Conservation (phyloP, 352 stramenopile genomes). For the Phytophthora sojae region DNA sequence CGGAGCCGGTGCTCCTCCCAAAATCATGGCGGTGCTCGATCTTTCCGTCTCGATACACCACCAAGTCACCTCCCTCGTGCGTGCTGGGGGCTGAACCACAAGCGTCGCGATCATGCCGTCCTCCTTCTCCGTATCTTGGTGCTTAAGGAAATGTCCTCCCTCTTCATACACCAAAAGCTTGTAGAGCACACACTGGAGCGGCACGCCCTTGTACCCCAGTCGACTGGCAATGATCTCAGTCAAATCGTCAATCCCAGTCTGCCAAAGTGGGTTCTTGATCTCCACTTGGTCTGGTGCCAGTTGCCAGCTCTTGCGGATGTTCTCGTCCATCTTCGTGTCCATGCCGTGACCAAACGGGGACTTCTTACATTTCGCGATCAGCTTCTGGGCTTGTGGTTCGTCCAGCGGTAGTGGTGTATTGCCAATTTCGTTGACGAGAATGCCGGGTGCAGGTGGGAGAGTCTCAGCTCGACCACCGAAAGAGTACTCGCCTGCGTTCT, state of each 20-base stretch:
- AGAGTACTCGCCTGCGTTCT: conserved; percentile 6
- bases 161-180: conserved; percentile 53
- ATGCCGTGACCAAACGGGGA: conserved; percentile 17
- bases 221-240: conserved; percentile 7
- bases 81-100: too few relatives aligned
- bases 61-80: neutral
- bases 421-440: conserved; percentile 7
- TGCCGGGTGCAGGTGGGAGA: conserved; percentile 3
- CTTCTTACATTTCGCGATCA: conserved; percentile 18
- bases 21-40: too few relatives aligned
- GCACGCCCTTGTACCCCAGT: conserved; percentile 9
- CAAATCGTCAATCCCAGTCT: conserved; percentile 1
- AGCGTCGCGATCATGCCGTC: neutral
- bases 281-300: neutral
- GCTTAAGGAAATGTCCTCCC: conserved; percentile 40
- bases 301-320: conserved; percentile 18
- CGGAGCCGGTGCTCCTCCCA: too few relatives aligned
- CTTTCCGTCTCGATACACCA: conserved; percentile 2
- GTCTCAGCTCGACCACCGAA: conserved; percentile 1
- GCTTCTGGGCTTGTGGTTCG: conserved; percentile 1
- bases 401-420: conserved; percentile 6
- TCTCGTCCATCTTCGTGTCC: conserved; percentile 6
- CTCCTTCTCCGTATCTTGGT: conserved; percentile 45
- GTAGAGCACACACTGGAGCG: conserved; percentile 28
- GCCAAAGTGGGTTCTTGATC: neutral